phyloP scores from a whole-genome alignment of 352 stramenopile species.

The Thalassiosira livingstoniorum region DNA sequence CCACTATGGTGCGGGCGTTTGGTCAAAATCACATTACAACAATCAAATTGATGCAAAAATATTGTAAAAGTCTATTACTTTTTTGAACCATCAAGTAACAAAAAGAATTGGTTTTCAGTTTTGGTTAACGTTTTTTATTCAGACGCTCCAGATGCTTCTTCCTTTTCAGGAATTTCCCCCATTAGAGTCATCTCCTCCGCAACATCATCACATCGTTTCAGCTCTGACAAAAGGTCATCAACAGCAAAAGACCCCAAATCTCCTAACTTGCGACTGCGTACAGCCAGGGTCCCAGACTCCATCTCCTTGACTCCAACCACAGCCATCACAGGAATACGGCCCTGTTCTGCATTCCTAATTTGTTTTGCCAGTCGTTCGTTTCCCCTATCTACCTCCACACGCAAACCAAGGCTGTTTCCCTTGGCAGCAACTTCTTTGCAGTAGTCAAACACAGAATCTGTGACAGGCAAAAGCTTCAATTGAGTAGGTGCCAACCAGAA shows the following conservation, averaged over 20 bases:
- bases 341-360: constrained; percentile 88
- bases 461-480: constrained; percentile 87
- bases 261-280: constrained; percentile 80
- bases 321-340: constrained; percentile 86
- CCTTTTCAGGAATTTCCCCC: constrained; percentile 61
- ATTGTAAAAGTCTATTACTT: too few species aligned
- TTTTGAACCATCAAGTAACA: too few species aligned
- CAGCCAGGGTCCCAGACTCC: constrained; percentile 78
- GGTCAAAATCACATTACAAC: too few species aligned
- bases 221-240: constrained; percentile 75
- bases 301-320: constrained; percentile 88
- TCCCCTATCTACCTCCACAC: constrained; percentile 85
- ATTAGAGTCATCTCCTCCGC: constrained; percentile 78
- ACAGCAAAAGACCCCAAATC: constrained; percentile 82
- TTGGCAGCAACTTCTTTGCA: constrained; percentile 83
- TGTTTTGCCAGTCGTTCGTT: constrained; percentile 87
- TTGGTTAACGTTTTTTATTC: constrained; percentile 9
- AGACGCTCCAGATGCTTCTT: constrained; percentile 4
- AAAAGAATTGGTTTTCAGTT: too few species aligned
- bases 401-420: constrained; percentile 78
- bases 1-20: too few species aligned
- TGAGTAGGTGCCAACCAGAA: constrained; percentile 93
- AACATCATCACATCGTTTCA: constrained; percentile 66
- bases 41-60: too few species aligned
- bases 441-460: constrained; percentile 83